phyloP scores from a whole-genome alignment of 202 grass and related monocot genomes.

The Schoenoplectus tabernaemontani region DNA sequence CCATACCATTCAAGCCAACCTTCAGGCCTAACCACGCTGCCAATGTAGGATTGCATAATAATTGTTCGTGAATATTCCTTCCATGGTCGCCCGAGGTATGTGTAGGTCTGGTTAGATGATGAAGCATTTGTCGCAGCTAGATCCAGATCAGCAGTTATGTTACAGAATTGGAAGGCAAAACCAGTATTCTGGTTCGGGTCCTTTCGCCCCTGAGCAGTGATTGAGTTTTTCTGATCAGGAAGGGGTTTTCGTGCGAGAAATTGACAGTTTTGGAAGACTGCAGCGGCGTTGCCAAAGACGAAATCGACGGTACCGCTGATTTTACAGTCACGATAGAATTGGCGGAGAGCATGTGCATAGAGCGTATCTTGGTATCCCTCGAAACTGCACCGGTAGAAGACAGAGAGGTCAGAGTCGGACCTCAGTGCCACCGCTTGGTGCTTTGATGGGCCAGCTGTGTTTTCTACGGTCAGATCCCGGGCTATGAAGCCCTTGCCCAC shows the following conservation, averaged over 20 bases:
- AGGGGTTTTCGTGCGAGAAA: conserved; percentile 43
- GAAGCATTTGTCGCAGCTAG: neutral
- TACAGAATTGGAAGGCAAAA: conserved; percentile 86
- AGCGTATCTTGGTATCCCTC: conserved; percentile 80
- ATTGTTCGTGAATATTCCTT: conserved; percentile 54
- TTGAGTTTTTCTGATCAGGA: conserved; percentile 44
- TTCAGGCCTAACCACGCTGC: conserved; percentile 36
- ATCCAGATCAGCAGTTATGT: conserved; percentile 53
- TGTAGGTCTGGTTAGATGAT: conserved; percentile 11
- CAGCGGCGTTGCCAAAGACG: conserved; percentile 75
- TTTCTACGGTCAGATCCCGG: conserved; percentile 55
- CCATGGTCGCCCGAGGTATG: conserved; percentile 77
- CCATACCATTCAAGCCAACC: conserved; percentile 86
- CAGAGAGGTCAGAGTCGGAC: conserved; percentile 70
- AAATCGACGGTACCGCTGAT: conserved; percentile 76
- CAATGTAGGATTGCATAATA: conserved; percentile 79
- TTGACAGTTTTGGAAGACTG: conserved; percentile 56
- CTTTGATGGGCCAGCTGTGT: conserved; percentile 52
- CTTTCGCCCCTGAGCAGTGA: conserved; percentile 54
- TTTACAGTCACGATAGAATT: conserved; percentile 74
- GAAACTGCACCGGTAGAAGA: conserved; percentile 68
- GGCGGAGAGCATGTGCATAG: conserved; percentile 64
- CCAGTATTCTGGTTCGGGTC: conserved; percentile 59
- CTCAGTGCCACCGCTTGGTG: conserved; percentile 83
- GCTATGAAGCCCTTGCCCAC: conserved; percentile 66